Evolutionary conservation across 2,329 filamentous ascomycete genomes (phyloP).

Genomic region (Nemania serpens): DNA sequence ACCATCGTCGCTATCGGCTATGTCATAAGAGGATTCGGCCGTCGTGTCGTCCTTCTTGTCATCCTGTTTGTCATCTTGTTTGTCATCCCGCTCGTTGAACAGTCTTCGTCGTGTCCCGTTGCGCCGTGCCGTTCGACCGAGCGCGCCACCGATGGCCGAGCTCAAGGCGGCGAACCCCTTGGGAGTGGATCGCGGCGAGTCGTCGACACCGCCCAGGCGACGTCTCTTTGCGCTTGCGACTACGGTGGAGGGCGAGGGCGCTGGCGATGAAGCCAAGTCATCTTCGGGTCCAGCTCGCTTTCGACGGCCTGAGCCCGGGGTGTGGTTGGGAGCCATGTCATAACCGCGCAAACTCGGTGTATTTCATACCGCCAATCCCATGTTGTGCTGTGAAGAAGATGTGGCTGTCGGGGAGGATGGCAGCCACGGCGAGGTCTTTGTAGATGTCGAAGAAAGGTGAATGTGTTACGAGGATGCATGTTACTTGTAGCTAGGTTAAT

Average conservation of each 20-base stretch:
- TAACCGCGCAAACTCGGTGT: background rate
- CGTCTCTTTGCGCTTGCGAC: conserved; percentile 33
- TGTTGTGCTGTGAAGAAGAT: background rate
- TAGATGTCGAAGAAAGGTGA: background rate
- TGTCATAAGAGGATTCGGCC: conserved; percentile 27
- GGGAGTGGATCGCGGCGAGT: conserved; percentile 34
- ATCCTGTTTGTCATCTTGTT: background rate
- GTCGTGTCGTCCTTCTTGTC: no score
- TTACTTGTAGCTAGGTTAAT: background rate
- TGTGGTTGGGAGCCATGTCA: conserved; percentile 33
- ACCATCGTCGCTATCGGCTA: conserved; percentile 31
- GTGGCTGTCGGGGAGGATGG: background rate
- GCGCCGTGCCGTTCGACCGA: conserved; percentile 17
- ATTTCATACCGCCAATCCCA: conserved; percentile 4
- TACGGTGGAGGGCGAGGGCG: conserved; percentile 29
- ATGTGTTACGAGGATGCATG: background rate
- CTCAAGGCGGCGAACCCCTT: conserved; percentile 33
- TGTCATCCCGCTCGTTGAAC: background rate
- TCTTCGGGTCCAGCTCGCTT: conserved; percentile 35
- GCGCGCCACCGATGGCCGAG: conserved; percentile 33
- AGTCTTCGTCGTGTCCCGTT: conserved; percentile 10
- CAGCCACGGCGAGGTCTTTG: background rate
- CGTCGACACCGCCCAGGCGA: conserved; percentile 29
- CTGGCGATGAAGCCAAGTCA: conserved; percentile 32
- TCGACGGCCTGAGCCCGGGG: conserved; percentile 32